phyloP scores from a whole-genome alignment of 345 rosid species.

The Dimocarpus longan region DNA sequence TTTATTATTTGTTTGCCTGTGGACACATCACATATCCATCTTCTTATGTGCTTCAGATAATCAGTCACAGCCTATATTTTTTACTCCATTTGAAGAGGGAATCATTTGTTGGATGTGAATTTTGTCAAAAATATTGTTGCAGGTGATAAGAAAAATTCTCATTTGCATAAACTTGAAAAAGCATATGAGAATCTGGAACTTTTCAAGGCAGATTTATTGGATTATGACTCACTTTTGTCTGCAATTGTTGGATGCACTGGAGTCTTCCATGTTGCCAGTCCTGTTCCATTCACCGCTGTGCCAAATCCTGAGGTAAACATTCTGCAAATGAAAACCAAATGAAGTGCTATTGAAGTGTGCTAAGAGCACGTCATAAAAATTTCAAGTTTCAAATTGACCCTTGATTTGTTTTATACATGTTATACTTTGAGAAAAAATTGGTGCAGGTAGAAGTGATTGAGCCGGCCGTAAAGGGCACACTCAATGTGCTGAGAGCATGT shows the following conservation, averaged over 20 bases:
- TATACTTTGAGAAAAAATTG: background rate
- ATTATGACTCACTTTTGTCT: constrained; percentile 45
- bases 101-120: background rate
- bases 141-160: constrained; percentile 58
- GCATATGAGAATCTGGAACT: constrained; percentile 61
- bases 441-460: constrained; percentile 56
- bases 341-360: background rate
- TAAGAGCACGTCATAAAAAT: background rate
- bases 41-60: background rate
- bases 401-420: background rate
- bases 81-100: no score
- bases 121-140: background rate
- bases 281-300: constrained; percentile 52
- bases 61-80: background rate
- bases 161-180: constrained; percentile 49
- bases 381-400: background rate
- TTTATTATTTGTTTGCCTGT: no score
- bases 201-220: constrained; percentile 63
- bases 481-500: constrained; percentile 67
- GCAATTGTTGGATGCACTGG: constrained; percentile 62
- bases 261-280: constrained; percentile 75
- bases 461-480: constrained; percentile 71
- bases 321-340: background rate
- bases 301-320: constrained; percentile 44
- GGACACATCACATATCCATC: background rate